Conservation (phyloP, 257 asterid genomes). For the Cordia subcordata region DNA sequence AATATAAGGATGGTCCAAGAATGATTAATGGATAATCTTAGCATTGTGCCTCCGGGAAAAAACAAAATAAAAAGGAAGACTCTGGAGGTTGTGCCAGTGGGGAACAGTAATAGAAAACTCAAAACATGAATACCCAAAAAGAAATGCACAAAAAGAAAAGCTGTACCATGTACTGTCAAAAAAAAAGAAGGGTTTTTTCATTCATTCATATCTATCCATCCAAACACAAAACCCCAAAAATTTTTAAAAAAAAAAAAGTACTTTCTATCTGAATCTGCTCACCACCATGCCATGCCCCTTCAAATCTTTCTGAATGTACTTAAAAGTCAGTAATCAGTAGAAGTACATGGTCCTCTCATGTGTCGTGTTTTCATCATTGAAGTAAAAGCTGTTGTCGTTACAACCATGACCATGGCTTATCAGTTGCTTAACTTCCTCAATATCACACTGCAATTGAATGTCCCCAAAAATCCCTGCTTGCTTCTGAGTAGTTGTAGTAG, state of each 20-base stretch:
- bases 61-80: too few relatives aligned
- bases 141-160: constrained; percentile 26
- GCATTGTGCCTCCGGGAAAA: too few relatives aligned
- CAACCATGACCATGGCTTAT: constrained; percentile 9
- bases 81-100: too few relatives aligned
- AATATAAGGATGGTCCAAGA: too few relatives aligned
- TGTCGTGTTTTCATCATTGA: constrained; percentile 47
- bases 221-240: constrained; percentile 42
- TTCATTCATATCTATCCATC: constrained; percentile 30
- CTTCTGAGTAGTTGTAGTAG: constrained; percentile 6
- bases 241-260: too few relatives aligned
- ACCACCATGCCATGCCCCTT: constrained; percentile 25
- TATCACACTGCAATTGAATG: constrained; percentile 37
- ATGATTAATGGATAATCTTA: too few relatives aligned
- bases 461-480: constrained; percentile 11
- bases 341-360: constrained; percentile 10
- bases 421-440: constrained; percentile 60
- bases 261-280: too few relatives aligned
- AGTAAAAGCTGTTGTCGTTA: constrained; percentile 15
- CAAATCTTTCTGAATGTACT: constrained; percentile 38
- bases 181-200: background rate
- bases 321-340: constrained; percentile 31
- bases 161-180: constrained; percentile 36
- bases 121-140: constrained; percentile 13
- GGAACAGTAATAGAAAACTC: constrained; percentile 21